A percentile compares a stretch with the other conserved stretches of the same genome.
These are phyloP conservation scores for Ophiocordyceps sinensis DNA, from an alignment of 2,329 filamentous ascomycete genomes.

Conservation along the genomic window DNA sequence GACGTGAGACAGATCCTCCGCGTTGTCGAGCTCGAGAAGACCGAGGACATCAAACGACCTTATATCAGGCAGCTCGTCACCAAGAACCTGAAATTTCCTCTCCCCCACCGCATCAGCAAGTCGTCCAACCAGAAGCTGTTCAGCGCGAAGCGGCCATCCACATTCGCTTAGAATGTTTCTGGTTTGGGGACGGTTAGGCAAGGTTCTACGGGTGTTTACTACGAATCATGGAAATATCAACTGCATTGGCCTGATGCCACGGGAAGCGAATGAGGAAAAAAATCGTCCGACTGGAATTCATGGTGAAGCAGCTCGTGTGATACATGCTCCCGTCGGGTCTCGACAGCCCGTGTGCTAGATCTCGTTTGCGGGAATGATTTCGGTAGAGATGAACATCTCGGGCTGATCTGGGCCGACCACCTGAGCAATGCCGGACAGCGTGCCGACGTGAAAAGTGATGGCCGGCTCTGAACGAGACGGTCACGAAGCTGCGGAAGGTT, in stretches of 20 bases:
- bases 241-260: conserved; percentile 40
- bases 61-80: conserved; percentile 98
- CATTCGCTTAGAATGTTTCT: conserved; percentile 76
- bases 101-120: conserved; percentile 89
- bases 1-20: conserved; percentile 64
- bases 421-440: too few relatives aligned
- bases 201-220: conserved; percentile 45
- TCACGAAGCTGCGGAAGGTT: too few relatives aligned
- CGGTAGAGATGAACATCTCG: too few relatives aligned
- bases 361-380: too few relatives aligned
- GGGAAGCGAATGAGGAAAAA: conserved; percentile 29
- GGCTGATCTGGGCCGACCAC: too few relatives aligned
- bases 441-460: too few relatives aligned
- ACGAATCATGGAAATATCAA: conserved; percentile 45
- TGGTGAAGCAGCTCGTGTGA: neutral
- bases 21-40: conserved; percentile 94
- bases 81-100: conserved; percentile 96
- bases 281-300: neutral
- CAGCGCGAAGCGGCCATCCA: conserved; percentile 82
- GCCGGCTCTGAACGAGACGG: too few relatives aligned
- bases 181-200: conserved; percentile 36
- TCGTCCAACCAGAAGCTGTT: conserved; percentile 79
- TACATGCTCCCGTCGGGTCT: neutral
- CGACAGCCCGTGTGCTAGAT: too few relatives aligned
- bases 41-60: conserved; percentile 85